These are phyloP conservation scores for Dipodascopsis uninucleata DNA, from an alignment of 805 yeast genomes.

Conservation along the genomic window DNA sequence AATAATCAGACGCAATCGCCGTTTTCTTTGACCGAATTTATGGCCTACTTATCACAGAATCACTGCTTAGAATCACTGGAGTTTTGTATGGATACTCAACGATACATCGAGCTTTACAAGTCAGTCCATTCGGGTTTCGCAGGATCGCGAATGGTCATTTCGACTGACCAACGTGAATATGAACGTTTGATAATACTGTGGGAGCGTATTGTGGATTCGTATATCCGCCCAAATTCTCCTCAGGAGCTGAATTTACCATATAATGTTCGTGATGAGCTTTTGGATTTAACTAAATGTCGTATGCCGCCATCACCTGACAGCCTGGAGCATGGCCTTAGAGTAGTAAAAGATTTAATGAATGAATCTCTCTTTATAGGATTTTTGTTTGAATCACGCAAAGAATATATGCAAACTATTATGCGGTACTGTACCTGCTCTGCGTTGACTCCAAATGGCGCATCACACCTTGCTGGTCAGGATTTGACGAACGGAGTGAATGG, in stretches of 20 bases:
- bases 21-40: slow-evolving; percentile 32
- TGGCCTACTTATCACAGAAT: slow-evolving; percentile 32
- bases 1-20: slow-evolving; percentile 30
- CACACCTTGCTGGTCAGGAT: too few species aligned
- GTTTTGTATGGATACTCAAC: slow-evolving; percentile 32
- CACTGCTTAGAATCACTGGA: slow-evolving; percentile 37
- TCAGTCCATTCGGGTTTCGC: background rate
- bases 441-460: too few species aligned
- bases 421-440: too few species aligned
- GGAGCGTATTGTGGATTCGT: slow-evolving; percentile 32
- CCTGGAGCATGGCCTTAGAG: slow-evolving; percentile 25
- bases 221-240: slow-evolving; percentile 30
- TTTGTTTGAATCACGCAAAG: slow-evolving; percentile 23
- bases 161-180: slow-evolving; percentile 6
- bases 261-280: slow-evolving; percentile 30
- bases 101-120: slow-evolving; percentile 26
- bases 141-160: background rate
- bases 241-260: slow-evolving; percentile 36
- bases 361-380: slow-evolving; percentile 34
- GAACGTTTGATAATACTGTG: slow-evolving; percentile 28
- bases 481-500: too few species aligned
- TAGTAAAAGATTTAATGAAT: slow-evolving; percentile 32
- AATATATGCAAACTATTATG: too few species aligned
- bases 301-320: slow-evolving; percentile 27
- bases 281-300: slow-evolving; percentile 2